Conservation (phyloP, 768 basidiomycete species). For the Mycena rosella region DNA sequence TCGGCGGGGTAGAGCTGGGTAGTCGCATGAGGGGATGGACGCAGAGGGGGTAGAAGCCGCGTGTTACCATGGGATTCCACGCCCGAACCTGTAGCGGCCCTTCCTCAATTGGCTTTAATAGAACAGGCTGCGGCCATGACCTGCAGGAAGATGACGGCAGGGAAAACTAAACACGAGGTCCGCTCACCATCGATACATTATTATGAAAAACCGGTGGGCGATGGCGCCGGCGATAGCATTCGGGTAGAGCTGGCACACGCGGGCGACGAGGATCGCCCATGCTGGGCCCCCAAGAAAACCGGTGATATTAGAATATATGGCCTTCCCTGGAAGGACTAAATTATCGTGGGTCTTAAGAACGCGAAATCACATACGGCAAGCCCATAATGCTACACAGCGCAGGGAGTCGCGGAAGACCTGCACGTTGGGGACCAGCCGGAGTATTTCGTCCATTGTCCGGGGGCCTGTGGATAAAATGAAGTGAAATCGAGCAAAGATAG, state of each 20-base stretch:
- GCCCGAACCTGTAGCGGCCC: conserved; percentile 93
- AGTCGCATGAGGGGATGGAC: conserved; percentile 13
- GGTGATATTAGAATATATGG: conserved; percentile 98
- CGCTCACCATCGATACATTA: conserved; percentile 96
- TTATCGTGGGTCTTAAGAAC: conserved; percentile 3
- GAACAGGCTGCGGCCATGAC: conserved; percentile 98
- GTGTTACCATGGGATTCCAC: conserved; percentile 94
- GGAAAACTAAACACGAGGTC: neutral
- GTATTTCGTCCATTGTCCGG: conserved; percentile 94
- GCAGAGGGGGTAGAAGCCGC: neutral
- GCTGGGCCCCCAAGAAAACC: conserved; percentile 98
- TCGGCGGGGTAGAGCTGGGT: conserved; percentile 89
- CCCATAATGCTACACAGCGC: conserved; percentile 98
- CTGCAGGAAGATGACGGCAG: conserved; percentile 56
- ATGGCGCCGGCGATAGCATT: conserved; percentile 95
- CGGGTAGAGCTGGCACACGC: conserved; percentile 98
- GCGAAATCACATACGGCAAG: conserved; percentile 75
- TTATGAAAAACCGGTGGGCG: conserved; percentile 97
- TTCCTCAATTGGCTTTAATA: conserved; percentile 96
- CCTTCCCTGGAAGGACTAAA: conserved; percentile 77
- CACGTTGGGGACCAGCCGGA: conserved; percentile 94
- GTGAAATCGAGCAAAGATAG: neutral
- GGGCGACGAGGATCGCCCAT: conserved; percentile 98
- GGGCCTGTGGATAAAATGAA: conserved; percentile 71
- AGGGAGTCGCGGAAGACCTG: conserved; percentile 94